phyloP scores from a whole-genome alignment of 495 filamentous ascomycete species.

The Aspergillus incahuasiensis region DNA sequence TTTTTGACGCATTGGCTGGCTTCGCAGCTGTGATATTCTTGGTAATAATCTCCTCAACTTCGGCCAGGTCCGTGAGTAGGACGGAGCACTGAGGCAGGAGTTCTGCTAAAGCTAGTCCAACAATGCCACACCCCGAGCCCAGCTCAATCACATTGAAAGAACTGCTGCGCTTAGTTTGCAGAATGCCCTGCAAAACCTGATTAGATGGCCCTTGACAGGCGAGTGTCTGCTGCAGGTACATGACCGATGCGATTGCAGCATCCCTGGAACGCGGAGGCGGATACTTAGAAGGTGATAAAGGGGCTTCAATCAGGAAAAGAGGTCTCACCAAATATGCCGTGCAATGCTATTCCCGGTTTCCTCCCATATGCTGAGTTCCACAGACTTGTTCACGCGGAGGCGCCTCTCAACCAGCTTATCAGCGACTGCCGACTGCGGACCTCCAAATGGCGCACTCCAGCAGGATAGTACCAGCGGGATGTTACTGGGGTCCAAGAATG shows the following conservation, averaged over 20 bases:
- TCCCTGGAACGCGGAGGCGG: conserved; percentile 47
- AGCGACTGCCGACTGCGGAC: conserved; percentile 29
- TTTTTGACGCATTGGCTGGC: conserved; percentile 28
- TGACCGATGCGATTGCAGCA: conserved; percentile 57
- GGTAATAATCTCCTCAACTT: conserved; percentile 62
- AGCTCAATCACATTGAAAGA: conserved; percentile 65
- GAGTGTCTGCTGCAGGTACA: conserved; percentile 32
- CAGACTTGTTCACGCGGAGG: conserved; percentile 28
- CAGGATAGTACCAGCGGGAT: conserved; percentile 50
- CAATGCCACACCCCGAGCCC: conserved; percentile 78
- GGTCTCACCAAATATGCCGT: conserved; percentile 79
- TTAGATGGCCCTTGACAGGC: conserved; percentile 13
- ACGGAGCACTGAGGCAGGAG: conserved; percentile 52
- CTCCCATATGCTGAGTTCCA: conserved; percentile 60
- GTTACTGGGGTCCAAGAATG: conserved; percentile 16
- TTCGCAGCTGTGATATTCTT: conserved; percentile 49
- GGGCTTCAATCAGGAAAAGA: background rate
- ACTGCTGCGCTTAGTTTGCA: conserved; percentile 22
- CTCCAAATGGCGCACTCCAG: conserved; percentile 49
- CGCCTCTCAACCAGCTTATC: conserved; percentile 52
- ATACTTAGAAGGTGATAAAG: conserved; percentile 16
- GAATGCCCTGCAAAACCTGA: conserved; percentile 23
- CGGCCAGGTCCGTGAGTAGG: conserved; percentile 75
- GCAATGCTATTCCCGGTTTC: conserved; percentile 95
- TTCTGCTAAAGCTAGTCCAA: conserved; percentile 70